Percentiles rank a stretch among this genome's conserved stretches.
Conservation (phyloP, 1,284 basidiomycete genomes). For the Bondarzewia mesenterica region DNA sequence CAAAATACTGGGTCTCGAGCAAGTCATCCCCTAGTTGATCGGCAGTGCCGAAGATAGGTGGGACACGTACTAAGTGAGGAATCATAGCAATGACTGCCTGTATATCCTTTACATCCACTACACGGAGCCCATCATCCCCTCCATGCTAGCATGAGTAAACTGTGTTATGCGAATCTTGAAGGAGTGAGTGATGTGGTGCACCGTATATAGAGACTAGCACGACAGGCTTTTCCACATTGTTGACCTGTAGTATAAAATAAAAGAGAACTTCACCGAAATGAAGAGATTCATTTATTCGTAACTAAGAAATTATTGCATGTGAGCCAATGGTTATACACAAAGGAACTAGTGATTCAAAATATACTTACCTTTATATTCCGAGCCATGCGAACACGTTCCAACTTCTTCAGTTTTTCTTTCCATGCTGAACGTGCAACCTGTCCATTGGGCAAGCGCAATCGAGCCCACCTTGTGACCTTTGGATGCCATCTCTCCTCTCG, state of each 20-base stretch:
- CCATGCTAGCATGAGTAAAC: neutral
- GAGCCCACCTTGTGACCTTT: neutral
- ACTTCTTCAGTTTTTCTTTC: neutral
- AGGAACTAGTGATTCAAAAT: no score
- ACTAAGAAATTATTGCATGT: no score
- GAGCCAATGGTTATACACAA: no score
- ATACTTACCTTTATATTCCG: conserved; percentile 1
- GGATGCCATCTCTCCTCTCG: neutral
- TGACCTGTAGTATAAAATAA: neutral
- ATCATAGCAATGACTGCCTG: conserved; percentile 3
- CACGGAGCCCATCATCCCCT: neutral
- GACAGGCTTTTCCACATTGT: conserved; percentile 3
- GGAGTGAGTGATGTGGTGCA: neutral
- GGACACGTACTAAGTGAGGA: neutral
- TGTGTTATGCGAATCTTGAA: neutral
- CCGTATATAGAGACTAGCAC: conserved; percentile 1
- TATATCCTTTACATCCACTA: conserved; percentile 1
- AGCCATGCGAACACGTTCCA: neutral
- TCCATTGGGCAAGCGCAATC: neutral
- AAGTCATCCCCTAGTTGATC: neutral
- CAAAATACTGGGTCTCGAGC: neutral
- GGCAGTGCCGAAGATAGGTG: neutral
- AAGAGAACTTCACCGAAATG: conserved; percentile 1
- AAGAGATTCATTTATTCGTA: conserved; percentile 14
- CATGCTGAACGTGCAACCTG: neutral